A percentile compares a stretch with the other conserved stretches of the same genome.
These are phyloP conservation scores for Opeltia flavorubescens DNA, from an alignment of 495 filamentous ascomycete genomes.

Conservation along the genomic window DNA sequence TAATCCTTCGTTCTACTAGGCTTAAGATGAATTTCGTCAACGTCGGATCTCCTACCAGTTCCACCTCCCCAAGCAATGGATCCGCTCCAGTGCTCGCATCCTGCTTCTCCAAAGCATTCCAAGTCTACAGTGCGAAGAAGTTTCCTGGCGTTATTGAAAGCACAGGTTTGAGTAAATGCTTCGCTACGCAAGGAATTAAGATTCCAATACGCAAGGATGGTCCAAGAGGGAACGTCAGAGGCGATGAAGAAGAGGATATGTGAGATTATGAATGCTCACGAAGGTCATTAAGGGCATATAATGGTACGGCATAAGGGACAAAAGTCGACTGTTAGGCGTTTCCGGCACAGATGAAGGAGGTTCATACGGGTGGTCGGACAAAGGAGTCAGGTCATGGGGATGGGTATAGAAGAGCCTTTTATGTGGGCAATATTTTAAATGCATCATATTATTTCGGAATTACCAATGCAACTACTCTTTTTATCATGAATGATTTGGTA, in stretches of 20 bases:
- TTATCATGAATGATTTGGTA: no score
- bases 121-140: constrained; percentile 92
- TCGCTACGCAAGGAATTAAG: constrained; percentile 92
- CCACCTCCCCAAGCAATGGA: constrained; percentile 50
- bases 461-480: no score
- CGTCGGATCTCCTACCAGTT: constrained; percentile 34
- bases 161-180: constrained; percentile 83
- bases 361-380: no score
- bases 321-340: no score
- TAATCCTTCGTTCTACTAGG: constrained; percentile 14
- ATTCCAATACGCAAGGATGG: constrained; percentile 88
- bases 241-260: constrained; percentile 40
- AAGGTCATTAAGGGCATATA: no score
- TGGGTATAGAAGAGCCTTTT: no score
- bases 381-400: no score
- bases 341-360: no score
- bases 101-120: constrained; percentile 79
- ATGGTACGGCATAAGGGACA: neutral
- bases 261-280: no score
- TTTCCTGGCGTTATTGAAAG: constrained; percentile 96
- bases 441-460: no score
- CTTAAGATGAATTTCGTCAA: constrained; percentile 60
- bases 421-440: no score
- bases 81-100: constrained; percentile 75
- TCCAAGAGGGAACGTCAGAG: constrained; percentile 43